Conservation (phyloP, 306 rosid genomes). For the Trifolium repens region DNA sequence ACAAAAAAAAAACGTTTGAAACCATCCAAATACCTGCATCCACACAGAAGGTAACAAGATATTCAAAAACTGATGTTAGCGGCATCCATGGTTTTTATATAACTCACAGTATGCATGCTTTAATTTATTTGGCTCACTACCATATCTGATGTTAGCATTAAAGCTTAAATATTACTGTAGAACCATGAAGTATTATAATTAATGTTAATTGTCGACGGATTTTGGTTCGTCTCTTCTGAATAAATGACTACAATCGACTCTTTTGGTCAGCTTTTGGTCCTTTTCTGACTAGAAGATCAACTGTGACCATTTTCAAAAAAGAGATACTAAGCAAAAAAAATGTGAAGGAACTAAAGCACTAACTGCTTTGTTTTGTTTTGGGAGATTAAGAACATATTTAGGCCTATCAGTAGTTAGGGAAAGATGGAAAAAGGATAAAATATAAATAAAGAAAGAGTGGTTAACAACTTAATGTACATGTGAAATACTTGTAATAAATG, state of each 20-base stretch:
- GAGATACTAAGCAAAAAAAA: background rate
- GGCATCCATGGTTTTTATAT: too few species aligned
- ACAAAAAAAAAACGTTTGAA: background rate
- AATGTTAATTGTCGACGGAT: background rate
- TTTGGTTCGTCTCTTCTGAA: background rate
- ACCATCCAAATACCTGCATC: slow-evolving; percentile 48
- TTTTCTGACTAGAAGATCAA: background rate
- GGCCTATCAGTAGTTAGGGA: background rate
- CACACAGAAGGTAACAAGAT: slow-evolving; percentile 32
- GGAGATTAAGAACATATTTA: background rate
- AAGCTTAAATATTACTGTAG: background rate
- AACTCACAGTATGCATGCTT: background rate
- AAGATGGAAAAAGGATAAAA: slow-evolving; percentile 9
- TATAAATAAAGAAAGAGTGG: slow-evolving; percentile 9
- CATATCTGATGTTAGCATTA: slow-evolving; percentile 1
- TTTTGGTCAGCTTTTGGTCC: background rate
- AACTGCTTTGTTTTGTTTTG: background rate
- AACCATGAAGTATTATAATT: background rate
- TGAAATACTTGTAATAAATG: slow-evolving; percentile 26
- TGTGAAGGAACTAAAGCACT: background rate
- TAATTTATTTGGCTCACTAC: background rate
- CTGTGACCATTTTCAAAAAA: background rate
- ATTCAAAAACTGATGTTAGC: background rate
- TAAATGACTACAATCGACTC: background rate
- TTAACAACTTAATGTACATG: slow-evolving; percentile 14